Evolutionary conservation across 306 rosid genomes (phyloP).

Genomic region (Casuarina cunninghamiana): DNA sequence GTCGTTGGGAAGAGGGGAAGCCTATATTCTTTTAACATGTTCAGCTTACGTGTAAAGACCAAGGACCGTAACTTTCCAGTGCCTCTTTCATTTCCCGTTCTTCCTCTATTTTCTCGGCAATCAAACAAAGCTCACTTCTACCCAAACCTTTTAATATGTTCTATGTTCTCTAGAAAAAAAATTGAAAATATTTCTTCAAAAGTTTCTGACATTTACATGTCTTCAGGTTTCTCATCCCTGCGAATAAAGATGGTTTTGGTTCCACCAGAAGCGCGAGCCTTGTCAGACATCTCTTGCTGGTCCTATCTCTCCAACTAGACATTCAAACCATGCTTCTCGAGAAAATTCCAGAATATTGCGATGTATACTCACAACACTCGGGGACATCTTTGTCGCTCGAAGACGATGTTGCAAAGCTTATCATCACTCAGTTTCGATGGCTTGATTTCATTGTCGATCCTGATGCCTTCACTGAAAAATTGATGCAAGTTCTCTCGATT

Average conservation of each 20-base stretch:
- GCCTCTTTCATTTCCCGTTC: neutral
- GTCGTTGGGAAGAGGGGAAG: neutral
- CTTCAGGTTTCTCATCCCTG: conserved; percentile 28
- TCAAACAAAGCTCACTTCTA: neutral
- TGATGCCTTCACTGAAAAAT: conserved; percentile 29
- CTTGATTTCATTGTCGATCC: conserved; percentile 40
- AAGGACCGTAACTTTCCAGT: neutral
- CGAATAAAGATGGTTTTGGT: conserved; percentile 20
- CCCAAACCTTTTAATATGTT: neutral
- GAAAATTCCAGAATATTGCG: conserved; percentile 43
- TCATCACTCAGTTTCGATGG: conserved; percentile 45
- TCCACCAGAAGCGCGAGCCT: conserved; percentile 36
- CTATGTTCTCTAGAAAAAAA: neutral
- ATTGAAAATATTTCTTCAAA: neutral
- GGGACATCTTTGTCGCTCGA: conserved; percentile 28
- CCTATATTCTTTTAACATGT: neutral
- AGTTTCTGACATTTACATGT: neutral
- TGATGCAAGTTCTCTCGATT: conserved; percentile 42
- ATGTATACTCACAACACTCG: conserved; percentile 8
- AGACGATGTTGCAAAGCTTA: conserved; percentile 38
- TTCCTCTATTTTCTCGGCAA: neutral
- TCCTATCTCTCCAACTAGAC: conserved; percentile 33
- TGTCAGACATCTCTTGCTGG: conserved; percentile 32
- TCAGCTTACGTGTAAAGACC: neutral
- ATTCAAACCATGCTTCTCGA: conserved; percentile 39